A percentile compares a stretch with the other conserved stretches of the same genome.
phyloP scores from a whole-genome alignment of 345 rosid genomes.

The Kandelia obovata region DNA sequence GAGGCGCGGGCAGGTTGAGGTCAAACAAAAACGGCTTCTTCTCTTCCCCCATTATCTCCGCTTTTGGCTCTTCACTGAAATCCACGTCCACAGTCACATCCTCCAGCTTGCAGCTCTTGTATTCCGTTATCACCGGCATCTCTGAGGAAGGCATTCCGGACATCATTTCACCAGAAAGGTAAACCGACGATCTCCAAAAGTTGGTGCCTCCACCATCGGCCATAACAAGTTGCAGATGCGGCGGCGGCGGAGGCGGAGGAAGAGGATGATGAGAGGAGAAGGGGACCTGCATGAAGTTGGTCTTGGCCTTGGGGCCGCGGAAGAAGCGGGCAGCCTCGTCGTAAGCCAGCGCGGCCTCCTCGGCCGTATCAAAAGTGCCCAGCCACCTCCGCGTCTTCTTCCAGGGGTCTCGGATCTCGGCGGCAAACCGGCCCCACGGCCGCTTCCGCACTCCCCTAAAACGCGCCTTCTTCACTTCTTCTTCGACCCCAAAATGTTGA shows the following conservation, averaged over 20 bases:
- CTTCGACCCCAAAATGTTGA: too few species aligned
- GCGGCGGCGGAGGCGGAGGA: not conserved
- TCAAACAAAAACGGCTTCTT: constrained; percentile 13
- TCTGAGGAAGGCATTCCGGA: not conserved
- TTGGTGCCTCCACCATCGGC: not conserved
- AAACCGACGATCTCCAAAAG: not conserved
- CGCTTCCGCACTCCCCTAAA: constrained; percentile 40
- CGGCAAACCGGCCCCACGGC: constrained; percentile 42
- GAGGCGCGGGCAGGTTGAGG: constrained; percentile 20
- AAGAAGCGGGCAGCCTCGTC: constrained; percentile 35
- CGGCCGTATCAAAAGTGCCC: constrained; percentile 39
- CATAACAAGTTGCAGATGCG: not conserved
- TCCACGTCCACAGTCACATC: constrained; percentile 4
- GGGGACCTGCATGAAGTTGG: constrained; percentile 23
- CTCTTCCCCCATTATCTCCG: not conserved
- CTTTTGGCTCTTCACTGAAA: not conserved
- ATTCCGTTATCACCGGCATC: not conserved
- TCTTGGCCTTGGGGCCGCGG: constrained; percentile 38
- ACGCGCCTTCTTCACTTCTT: constrained; percentile 8
- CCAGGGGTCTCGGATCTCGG: constrained; percentile 43
- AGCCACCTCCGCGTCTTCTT: constrained; percentile 42
- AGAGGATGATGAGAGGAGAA: not conserved
- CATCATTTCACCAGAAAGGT: not conserved
- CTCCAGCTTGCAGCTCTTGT: constrained; percentile 2
- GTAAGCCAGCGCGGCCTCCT: constrained; percentile 39